Base-by-base conservation (phyloP, 306 rosid genomes). In the Dryas octopetala region DNA sequence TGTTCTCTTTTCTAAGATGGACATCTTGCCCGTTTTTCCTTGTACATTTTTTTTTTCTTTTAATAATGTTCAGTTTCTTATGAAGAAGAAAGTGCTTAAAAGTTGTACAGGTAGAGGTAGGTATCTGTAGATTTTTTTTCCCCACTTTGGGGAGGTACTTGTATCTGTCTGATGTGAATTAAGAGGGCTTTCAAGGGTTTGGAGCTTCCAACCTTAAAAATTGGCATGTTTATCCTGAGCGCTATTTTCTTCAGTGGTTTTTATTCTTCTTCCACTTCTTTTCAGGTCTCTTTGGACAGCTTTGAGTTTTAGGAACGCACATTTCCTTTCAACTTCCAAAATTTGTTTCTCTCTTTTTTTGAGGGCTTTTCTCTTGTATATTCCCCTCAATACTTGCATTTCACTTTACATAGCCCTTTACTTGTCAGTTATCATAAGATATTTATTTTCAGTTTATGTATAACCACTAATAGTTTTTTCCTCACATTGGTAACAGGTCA, bases 401-500 rank as follows among this genome's bases (percentile, higher is more conserved):
- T 13, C 17, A 45, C 9, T 9, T 41, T 40, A 7, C n/a, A 6
- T 9, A 5, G 23, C 6, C 40, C 41, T 70, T 48, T 38, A 38
- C 4, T 50, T 50, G 28, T 52, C 40, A 1, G 32, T 32, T 32
- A 32, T 32, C 38, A 32, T 26, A 54, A 52, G 12, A 17, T 1
- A 28, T 26, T 74, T 43, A n/a, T 59, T 23, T n/a, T 60, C n/a
- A 41, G 67, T 67, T 9, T 52, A 28, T 38, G 6, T 46, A 58
- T 72, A 5, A 72, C 62, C 49, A 19, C 48, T 49, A 44, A 73
- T 11, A 15, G 50, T 67, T 6, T 47, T 52, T 54, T 46, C 8
- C 8, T 49, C 12, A 5, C 17, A 23, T 28, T 53, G 64, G 73
- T 61, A 64, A 74, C 81, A 94, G 98, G 98, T 85, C 98, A 89